Conservation (phyloP, 2,329 filamentous ascomycete genomes). For the Calonectria ilicicola region DNA sequence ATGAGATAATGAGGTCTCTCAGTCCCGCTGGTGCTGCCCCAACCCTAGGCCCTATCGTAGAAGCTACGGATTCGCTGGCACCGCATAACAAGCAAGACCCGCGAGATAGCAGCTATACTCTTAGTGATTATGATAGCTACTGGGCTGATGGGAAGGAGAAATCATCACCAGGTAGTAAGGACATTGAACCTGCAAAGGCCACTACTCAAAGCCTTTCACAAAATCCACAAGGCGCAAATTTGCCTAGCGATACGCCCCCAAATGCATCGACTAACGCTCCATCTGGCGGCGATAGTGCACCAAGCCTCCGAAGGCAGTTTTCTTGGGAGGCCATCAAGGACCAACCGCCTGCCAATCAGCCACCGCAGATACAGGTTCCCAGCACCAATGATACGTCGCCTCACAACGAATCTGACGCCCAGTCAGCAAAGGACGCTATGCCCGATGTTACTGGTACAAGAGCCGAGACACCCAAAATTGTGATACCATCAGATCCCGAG, state of each 20-base stretch:
- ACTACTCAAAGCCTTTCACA: neutral
- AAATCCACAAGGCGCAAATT: conserved; percentile 6
- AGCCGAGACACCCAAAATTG: conserved; percentile 33
- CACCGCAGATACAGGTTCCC: conserved; percentile 19
- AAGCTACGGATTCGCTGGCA: conserved; percentile 32
- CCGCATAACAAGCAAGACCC: conserved; percentile 29
- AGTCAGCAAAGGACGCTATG: conserved; percentile 26
- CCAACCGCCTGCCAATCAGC: conserved; percentile 17
- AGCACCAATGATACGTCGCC: conserved; percentile 26
- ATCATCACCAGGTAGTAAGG: conserved; percentile 15
- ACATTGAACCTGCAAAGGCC: neutral
- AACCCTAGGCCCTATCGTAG: conserved; percentile 25
- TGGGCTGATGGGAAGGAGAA: conserved; percentile 60
- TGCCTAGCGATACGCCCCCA: neutral
- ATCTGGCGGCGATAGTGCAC: conserved; percentile 3
- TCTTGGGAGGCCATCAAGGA: conserved; percentile 50
- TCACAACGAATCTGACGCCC: conserved; percentile 22
- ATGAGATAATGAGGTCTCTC: conserved; percentile 80
- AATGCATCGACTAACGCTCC: conserved; percentile 17
- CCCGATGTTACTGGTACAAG: conserved; percentile 20
- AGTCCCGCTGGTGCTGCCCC: conserved; percentile 57
- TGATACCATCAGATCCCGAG: conserved; percentile 40
- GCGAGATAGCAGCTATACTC: conserved; percentile 72
- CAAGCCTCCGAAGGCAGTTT: conserved; percentile 46
- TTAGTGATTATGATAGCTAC: conserved; percentile 76